phyloP scores from a whole-genome alignment of 441 rosid species.

The Erodium trifolium region DNA sequence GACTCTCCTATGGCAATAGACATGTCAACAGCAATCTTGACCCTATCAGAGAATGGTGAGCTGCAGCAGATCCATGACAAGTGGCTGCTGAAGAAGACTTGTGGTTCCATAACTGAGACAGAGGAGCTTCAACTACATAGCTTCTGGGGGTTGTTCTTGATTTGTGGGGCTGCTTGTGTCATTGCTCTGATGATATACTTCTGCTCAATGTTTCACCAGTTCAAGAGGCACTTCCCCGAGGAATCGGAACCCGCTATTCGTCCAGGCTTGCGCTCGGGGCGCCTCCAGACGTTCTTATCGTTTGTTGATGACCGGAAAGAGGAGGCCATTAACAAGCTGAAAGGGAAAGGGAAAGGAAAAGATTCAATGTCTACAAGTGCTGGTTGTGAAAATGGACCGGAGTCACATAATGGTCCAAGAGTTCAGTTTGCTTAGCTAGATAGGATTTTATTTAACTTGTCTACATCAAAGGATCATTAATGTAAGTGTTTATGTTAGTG shows the following conservation, averaged over 20 bases:
- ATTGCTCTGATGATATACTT: constrained; percentile 49
- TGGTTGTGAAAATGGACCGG: neutral
- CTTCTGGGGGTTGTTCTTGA: constrained; percentile 68
- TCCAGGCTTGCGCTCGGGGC: constrained; percentile 32
- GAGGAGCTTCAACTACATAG: constrained; percentile 65
- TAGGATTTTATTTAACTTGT: no score
- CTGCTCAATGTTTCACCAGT: constrained; percentile 29
- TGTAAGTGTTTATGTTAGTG: no score
- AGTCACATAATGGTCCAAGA: constrained; percentile 11
- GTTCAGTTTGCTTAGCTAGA: neutral
- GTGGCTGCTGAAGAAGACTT: constrained; percentile 68
- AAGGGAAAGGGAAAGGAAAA: constrained; percentile 41
- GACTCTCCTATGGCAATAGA: constrained; percentile 30
- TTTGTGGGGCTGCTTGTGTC: constrained; percentile 57
- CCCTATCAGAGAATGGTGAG: constrained; percentile 72
- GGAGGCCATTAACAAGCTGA: constrained; percentile 30
- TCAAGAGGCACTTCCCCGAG: constrained; percentile 30
- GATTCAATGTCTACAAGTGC: constrained; percentile 18
- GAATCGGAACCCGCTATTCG: constrained; percentile 25
- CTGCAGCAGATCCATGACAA: constrained; percentile 80
- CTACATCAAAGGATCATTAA: no score
- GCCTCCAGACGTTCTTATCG: constrained; percentile 52
- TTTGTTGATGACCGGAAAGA: constrained; percentile 51
- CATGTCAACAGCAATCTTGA: constrained; percentile 68
- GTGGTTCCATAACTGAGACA: constrained; percentile 51